Evolutionary conservation across 805 yeast genomes (phyloP).

Genomic region (Candida rishiriensis): DNA sequence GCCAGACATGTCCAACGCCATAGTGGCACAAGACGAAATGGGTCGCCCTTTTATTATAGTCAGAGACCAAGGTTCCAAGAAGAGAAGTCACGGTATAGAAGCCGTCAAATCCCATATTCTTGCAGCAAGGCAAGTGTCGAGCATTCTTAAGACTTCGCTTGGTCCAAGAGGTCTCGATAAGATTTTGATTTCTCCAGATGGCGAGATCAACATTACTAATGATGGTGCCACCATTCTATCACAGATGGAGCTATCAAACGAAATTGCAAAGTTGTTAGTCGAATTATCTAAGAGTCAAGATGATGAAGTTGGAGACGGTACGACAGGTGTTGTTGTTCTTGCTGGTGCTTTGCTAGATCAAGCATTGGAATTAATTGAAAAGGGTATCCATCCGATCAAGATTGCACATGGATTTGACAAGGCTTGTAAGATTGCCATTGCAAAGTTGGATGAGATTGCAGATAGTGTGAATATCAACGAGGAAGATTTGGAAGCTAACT

Average conservation of each 20-base stretch:
- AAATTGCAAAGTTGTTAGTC: conserved; percentile 91
- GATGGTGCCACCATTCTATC: conserved; percentile 97
- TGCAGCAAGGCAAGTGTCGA: conserved; percentile 93
- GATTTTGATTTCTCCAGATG: conserved; percentile 91
- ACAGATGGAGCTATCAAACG: conserved; percentile 94
- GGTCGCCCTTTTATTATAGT: conserved; percentile 98
- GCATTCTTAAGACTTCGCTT: conserved; percentile 83
- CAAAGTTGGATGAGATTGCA: conserved; percentile 59
- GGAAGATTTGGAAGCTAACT: conserved; percentile 23
- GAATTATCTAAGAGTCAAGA: conserved; percentile 94
- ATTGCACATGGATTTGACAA: conserved; percentile 97
- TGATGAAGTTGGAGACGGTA: conserved; percentile 98
- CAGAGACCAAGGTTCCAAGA: conserved; percentile 57
- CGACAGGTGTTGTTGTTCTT: conserved; percentile 96
- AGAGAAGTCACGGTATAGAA: conserved; percentile 70
- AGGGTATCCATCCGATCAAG: conserved; percentile 95
- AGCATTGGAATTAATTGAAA: conserved; percentile 89
- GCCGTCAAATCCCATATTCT: conserved; percentile 84
- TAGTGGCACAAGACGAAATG: conserved; percentile 98
- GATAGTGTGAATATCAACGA: conserved; percentile 37
- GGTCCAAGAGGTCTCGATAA: conserved; percentile 99
- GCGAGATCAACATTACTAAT: conserved; percentile 95
- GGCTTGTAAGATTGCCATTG: conserved; percentile 89
- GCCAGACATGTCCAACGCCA: conserved; percentile 97
- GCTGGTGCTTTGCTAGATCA: conserved; percentile 94